These are phyloP conservation scores for Boletus patriciae DNA, from an alignment of 768 basidiomycete species.

Conservation along the genomic window DNA sequence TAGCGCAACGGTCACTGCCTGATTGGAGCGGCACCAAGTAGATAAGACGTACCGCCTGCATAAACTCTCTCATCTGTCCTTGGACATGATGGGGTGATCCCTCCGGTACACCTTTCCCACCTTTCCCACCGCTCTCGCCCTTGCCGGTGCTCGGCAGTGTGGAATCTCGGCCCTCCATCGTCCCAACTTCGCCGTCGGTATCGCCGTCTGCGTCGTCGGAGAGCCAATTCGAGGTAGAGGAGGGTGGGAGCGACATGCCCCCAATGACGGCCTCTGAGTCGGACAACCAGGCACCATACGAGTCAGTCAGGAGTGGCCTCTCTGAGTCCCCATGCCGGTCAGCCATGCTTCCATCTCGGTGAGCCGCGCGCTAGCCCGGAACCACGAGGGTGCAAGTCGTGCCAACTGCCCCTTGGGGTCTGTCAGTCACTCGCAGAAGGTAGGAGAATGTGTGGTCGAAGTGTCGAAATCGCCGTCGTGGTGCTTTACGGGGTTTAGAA, in stretches of 20 bases:
- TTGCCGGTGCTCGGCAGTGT: no score
- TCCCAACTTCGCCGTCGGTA: slow-evolving; percentile 5
- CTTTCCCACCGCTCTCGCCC: slow-evolving; percentile 34
- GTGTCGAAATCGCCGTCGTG: neutral
- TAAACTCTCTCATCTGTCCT: slow-evolving; percentile 98
- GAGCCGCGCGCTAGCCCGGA: slow-evolving; percentile 22
- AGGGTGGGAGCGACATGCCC: slow-evolving; percentile 20
- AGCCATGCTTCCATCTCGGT: slow-evolving; percentile 30
- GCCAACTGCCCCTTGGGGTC: neutral
- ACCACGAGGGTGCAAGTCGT: slow-evolving; percentile 5
- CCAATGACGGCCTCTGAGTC: slow-evolving; percentile 33
- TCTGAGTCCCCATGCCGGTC: slow-evolving; percentile 28
- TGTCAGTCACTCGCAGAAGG: slow-evolving; percentile 9
- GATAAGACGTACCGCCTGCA: slow-evolving; percentile 72
- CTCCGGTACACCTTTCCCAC: slow-evolving; percentile 98
- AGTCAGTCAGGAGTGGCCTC: slow-evolving; percentile 48
- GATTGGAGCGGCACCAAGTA: neutral
- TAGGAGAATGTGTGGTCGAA: slow-evolving; percentile 29
- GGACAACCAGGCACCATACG: slow-evolving; percentile 33
- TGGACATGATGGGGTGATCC: slow-evolving; percentile 96
- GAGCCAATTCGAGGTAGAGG: slow-evolving; percentile 23
- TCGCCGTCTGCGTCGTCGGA: slow-evolving; percentile 29
- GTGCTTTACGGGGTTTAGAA: slow-evolving; percentile 25
- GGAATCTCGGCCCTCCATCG: no score
- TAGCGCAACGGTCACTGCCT: slow-evolving; percentile 28